Conservation (phyloP, 169 alveolate genomes). For the Eimeria acervulina region DNA sequence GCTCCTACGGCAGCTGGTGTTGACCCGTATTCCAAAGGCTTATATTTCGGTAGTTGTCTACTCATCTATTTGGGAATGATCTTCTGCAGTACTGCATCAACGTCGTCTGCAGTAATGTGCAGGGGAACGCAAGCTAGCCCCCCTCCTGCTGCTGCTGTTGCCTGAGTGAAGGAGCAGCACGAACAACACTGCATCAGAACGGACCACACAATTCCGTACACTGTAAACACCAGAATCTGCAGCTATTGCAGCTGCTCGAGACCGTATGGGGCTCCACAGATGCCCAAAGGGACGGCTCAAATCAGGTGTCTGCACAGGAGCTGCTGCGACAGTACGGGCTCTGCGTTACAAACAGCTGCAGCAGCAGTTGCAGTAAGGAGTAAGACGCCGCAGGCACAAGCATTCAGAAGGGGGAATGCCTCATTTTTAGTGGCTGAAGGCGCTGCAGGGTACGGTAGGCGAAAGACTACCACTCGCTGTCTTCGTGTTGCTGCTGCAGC, state of each 20-base stretch:
- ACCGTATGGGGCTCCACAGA: constrained; percentile 35
- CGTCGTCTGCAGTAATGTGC: not conserved
- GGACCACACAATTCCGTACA: not conserved
- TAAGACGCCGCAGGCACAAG: not conserved
- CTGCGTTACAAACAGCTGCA: constrained; percentile 21
- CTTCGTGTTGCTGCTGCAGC: constrained; percentile 55
- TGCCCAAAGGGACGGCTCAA: not conserved
- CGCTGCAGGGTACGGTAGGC: not conserved
- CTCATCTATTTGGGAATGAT: not conserved
- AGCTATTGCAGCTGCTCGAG: not conserved
- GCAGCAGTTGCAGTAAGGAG: not conserved
- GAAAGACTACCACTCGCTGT: constrained; percentile 1
- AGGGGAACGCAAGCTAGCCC: not conserved
- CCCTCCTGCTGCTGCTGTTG: not conserved
- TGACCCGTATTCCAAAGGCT: not conserved
- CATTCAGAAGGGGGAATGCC: not conserved
- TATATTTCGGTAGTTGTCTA: not conserved
- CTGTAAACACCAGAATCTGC: not conserved
- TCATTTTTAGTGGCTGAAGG: not conserved
- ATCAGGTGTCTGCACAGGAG: constrained; percentile 16
- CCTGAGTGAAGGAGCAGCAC: constrained; percentile 1
- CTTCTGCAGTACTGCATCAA: not conserved
- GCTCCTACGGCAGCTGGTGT: constrained; percentile 2
- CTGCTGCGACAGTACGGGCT: constrained; percentile 5
- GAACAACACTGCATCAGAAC: not conserved